Conservation (phyloP, 345 rosid genomes). For the Raphanus sativus region DNA sequence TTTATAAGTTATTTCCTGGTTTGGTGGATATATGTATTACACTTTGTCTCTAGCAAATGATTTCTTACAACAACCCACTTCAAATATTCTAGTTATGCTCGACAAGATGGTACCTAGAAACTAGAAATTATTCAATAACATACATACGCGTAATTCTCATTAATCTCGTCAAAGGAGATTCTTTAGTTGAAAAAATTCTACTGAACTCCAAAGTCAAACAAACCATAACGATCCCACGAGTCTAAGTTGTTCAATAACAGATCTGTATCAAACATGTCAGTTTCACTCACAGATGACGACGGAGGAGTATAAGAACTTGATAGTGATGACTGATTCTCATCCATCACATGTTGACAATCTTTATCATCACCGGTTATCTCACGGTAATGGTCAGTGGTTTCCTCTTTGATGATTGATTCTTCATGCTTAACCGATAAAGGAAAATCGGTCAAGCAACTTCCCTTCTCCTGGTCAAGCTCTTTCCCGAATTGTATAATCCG, state of each 20-base stretch:
- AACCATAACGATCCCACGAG: constrained; percentile 23
- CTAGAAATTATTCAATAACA: background rate
- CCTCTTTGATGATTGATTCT: background rate
- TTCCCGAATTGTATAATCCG: constrained; percentile 31
- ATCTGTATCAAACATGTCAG: background rate
- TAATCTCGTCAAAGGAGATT: background rate
- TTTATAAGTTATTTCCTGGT: background rate
- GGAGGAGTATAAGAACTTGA: constrained; percentile 18
- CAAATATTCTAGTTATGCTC: background rate
- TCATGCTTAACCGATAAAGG: background rate
- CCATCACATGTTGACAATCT: constrained; percentile 19
- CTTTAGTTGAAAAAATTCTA: background rate
- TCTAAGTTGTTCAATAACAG: constrained; percentile 2
- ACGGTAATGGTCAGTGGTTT: background rate
- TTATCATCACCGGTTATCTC: constrained; percentile 7
- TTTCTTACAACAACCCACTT: background rate
- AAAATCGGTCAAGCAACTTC: background rate
- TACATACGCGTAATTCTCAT: background rate
- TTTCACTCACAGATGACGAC: constrained; percentile 24
- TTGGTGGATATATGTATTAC: background rate
- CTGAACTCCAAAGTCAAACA: constrained; percentile 21
- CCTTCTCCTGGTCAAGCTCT: background rate
- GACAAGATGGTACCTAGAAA: background rate
- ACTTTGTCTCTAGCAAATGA: background rate
- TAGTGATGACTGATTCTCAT: constrained; percentile 27